Evolutionary conservation across 2,329 filamentous ascomycete species (phyloP).

Genomic region (Chaetomium sp.): DNA sequence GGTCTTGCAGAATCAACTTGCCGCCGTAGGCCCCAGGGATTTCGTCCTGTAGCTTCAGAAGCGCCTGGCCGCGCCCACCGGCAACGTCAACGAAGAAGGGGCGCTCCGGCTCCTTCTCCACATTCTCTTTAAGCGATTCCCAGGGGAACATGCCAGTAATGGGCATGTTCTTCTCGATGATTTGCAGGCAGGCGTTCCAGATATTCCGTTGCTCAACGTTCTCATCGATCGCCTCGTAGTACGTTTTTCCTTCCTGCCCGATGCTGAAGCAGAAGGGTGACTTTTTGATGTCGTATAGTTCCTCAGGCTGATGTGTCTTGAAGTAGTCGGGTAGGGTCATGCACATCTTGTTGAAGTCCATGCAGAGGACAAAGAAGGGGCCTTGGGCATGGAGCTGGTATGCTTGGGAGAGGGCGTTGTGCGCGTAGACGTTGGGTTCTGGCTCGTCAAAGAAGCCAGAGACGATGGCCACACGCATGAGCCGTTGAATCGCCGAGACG

Average conservation of each 20-base stretch:
- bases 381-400: slow-evolving; percentile 27
- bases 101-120: slow-evolving; percentile 26
- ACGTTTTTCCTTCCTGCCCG: slow-evolving; percentile 22
- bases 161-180: slow-evolving; percentile 30
- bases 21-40: slow-evolving; percentile 23
- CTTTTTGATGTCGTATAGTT: slow-evolving; percentile 28
- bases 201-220: slow-evolving; percentile 27
- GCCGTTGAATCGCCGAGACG: slow-evolving; percentile 28
- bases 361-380: slow-evolving; percentile 28
- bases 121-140: slow-evolving; percentile 25
- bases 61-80: slow-evolving; percentile 28
- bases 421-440: slow-evolving; percentile 27
- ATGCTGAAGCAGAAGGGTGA: slow-evolving; percentile 24
- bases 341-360: slow-evolving; percentile 29
- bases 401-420: slow-evolving; percentile 28
- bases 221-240: slow-evolving; percentile 30
- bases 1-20: slow-evolving; percentile 30
- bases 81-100: slow-evolving; percentile 30
- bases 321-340: slow-evolving; percentile 27
- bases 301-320: slow-evolving; percentile 27
- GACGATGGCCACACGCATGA: slow-evolving; percentile 28
- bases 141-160: slow-evolving; percentile 33
- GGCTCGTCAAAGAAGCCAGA: slow-evolving; percentile 29
- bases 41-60: slow-evolving; percentile 27
- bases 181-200: slow-evolving; percentile 31